Base-by-base conservation (phyloP, 2,329 filamentous ascomycete genomes). In the Pyrenochaeta sp. region DNA sequence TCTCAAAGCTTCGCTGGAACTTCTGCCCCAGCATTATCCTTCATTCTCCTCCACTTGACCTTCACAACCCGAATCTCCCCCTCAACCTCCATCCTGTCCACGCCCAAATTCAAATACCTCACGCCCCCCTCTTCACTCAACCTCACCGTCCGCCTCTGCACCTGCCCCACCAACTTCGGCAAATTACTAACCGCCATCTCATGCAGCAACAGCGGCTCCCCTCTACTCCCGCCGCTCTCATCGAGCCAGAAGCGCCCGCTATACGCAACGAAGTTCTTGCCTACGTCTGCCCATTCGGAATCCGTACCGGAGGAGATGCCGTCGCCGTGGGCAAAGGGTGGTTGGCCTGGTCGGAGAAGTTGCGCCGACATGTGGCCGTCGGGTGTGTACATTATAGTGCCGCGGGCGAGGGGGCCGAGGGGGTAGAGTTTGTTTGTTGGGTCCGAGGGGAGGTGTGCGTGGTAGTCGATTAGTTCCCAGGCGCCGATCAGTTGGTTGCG, bases 351-450 rank as follows among this genome's bases (percentile, higher is more conserved):
- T 9, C 75, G 77, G 44, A 75, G 60, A 64, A 79, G 72, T 56
- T 77, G 72, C 28, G 75, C 75, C 13, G 73, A 75, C 72, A 78
- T 75, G 66, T 78, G 76, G 28, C 76, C 75, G 59, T 77, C 74
- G 10, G 75, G 72, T 0, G 76, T 77, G 64, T 78, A 78, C 65
- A 77, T 69, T 58, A 78, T 77, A 59, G 75, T 75, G 13, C 76
- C 76, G 8, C 69, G 71, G 42, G 72, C 72, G 52, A 73, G 72
- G 54, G 71, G 68, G n/a, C 74, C 76, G 71, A 77, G 77, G 12
- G 76, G 76, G 50, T 71, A 76, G 12, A 72, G 32, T 37, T 45
- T 56, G 24, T 51, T 48, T 5, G 51, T 32, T 1, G 52, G 47
- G 30, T 39, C 24, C 24, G 50, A 28, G 22, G 50, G 22, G n/a